phyloP scores from a whole-genome alignment of 2,329 filamentous ascomycete genomes.

The Clarireedia hainanense region DNA sequence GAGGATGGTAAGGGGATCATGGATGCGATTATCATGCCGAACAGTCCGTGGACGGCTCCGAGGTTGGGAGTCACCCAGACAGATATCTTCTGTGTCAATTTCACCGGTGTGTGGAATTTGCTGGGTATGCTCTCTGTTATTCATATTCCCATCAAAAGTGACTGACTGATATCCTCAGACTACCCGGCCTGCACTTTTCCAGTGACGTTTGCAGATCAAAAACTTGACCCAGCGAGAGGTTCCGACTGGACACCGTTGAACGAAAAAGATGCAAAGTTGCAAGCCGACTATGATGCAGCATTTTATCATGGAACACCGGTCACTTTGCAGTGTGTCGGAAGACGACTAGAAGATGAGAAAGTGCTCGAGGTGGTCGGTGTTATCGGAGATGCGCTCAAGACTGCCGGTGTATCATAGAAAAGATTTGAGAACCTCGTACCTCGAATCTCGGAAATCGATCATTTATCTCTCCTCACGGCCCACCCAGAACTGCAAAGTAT shows the following conservation, averaged over 20 bases:
- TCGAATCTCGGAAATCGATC: not conserved
- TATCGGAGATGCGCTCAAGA: conserved; percentile 29
- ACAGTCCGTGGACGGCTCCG: conserved; percentile 30
- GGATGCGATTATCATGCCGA: conserved; percentile 30
- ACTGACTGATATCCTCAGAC: conserved; percentile 14
- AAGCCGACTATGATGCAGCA: conserved; percentile 27
- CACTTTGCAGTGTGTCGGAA: conserved; percentile 25
- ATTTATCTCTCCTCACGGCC: not conserved
- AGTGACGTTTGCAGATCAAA: conserved; percentile 35
- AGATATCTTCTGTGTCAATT: conserved; percentile 24
- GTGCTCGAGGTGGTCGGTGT: conserved; percentile 32
- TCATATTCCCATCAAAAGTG: not conserved
- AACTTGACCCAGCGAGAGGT: conserved; percentile 26
- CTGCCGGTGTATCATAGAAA: not conserved
- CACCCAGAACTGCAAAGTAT: too few relatives aligned
- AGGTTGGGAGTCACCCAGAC: conserved; percentile 25
- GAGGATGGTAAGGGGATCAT: conserved; percentile 15
- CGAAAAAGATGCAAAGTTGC: conserved; percentile 21
- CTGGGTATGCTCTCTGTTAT: conserved; percentile 19
- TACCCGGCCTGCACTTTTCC: conserved; percentile 34
- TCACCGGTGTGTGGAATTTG: conserved; percentile 27
- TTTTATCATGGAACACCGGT: conserved; percentile 28
- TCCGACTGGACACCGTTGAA: conserved; percentile 23
- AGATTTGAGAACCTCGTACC: too few relatives aligned
- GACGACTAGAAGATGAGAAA: conserved; percentile 28